Conservation (phyloP, 495 filamentous ascomycete species). For the Hypoxylon crocopeplum region DNA sequence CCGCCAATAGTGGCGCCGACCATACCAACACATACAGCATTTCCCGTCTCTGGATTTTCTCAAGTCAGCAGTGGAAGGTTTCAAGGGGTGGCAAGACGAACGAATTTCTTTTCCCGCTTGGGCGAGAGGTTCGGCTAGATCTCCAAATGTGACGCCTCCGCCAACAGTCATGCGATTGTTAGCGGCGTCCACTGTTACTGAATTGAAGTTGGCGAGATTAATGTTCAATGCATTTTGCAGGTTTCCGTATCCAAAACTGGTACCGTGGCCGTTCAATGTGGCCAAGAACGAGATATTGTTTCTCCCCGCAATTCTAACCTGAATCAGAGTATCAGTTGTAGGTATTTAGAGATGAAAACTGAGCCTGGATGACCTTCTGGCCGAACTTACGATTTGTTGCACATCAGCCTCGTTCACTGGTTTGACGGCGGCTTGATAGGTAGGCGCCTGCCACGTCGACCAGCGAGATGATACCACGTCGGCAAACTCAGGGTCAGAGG, state of each 20-base stretch:
- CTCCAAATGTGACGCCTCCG: slow-evolving; percentile 45
- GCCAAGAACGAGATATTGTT: slow-evolving; percentile 34
- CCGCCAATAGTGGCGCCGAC: slow-evolving; percentile 51
- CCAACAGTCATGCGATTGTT: slow-evolving; percentile 53
- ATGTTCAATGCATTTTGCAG: slow-evolving; percentile 39
- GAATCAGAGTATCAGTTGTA: background rate
- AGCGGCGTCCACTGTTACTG: slow-evolving; percentile 39
- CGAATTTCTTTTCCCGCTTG: slow-evolving; percentile 23
- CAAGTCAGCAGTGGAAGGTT: background rate
- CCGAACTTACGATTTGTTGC: slow-evolving; percentile 33
- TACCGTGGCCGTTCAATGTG: slow-evolving; percentile 35
- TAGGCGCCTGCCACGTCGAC: slow-evolving; percentile 22
- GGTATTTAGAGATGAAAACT: too few species aligned
- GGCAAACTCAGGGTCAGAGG: slow-evolving; percentile 27
- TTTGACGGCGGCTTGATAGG: slow-evolving; percentile 40
- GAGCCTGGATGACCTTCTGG: background rate
- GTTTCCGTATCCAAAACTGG: background rate
- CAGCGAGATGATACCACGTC: background rate
- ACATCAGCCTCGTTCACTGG: slow-evolving; percentile 38
- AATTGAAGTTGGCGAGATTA: slow-evolving; percentile 41
- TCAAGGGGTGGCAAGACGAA: background rate
- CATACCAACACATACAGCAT: slow-evolving; percentile 37
- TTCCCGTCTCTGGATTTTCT: background rate
- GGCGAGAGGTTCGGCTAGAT: slow-evolving; percentile 22
- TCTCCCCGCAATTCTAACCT: slow-evolving; percentile 11